phyloP scores from a whole-genome alignment of 306 rosid genomes.

The Bauhinia variegata region DNA sequence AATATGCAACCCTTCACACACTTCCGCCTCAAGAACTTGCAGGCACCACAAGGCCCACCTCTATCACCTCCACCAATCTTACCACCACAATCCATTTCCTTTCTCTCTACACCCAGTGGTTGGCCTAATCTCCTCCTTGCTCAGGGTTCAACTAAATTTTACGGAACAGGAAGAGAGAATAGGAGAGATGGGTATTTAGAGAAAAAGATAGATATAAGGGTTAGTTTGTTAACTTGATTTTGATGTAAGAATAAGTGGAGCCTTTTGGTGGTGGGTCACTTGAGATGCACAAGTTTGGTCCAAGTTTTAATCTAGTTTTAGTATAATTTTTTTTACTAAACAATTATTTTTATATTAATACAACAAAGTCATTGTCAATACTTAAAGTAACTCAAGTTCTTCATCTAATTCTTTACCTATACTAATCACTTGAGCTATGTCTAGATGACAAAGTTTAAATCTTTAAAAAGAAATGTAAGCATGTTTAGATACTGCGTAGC shows the following conservation, averaged over 20 bases:
- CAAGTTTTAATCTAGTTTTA: not conserved
- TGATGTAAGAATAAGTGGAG: slow-evolving; percentile 32
- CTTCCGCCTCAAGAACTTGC: slow-evolving; percentile 82
- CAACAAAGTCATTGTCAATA: no score
- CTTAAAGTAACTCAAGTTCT: no score
- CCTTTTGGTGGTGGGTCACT: slow-evolving; percentile 71
- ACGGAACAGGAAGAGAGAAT: slow-evolving; percentile 38
- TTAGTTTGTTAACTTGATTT: slow-evolving; percentile 22
- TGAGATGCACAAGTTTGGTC: slow-evolving; percentile 24
- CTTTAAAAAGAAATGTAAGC: no score
- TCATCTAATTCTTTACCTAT: no score
- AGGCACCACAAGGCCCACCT: slow-evolving; percentile 94
- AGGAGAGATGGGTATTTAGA: not conserved
- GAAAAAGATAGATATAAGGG: not conserved
- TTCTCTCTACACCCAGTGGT: slow-evolving; percentile 6
- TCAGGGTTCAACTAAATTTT: slow-evolving; percentile 24
- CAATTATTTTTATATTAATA: no score
- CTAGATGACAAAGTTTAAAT: no score
- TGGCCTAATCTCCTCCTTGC: slow-evolving; percentile 34
- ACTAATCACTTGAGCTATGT: no score
- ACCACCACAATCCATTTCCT: slow-evolving; percentile 41
- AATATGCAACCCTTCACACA: slow-evolving; percentile 85
- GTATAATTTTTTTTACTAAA: no score
- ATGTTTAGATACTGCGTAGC: no score
- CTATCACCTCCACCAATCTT: slow-evolving; percentile 34